Conservation (phyloP, 1,284 basidiomycete genomes). For the Neonothopanus nambi region DNA sequence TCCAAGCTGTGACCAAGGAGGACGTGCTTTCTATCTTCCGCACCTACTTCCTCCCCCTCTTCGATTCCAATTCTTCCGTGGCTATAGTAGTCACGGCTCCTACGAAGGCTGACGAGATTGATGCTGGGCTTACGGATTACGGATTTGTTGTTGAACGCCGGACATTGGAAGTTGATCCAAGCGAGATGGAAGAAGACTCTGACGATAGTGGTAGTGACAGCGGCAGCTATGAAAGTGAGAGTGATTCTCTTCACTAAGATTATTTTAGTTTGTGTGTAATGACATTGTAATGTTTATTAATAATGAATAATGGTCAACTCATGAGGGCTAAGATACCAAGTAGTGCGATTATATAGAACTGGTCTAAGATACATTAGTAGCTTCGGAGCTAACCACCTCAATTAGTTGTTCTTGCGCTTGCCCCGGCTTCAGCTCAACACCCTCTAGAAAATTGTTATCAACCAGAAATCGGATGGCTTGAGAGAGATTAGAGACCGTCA, state of each 20-base stretch:
- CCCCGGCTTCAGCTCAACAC: slow-evolving; percentile 83
- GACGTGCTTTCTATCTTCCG: slow-evolving; percentile 73
- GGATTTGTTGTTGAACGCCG: slow-evolving; percentile 83
- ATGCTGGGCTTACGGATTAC: slow-evolving; percentile 56
- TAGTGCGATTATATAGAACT: too few species aligned
- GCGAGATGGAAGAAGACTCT: slow-evolving; percentile 42
- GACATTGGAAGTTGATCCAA: slow-evolving; percentile 66
- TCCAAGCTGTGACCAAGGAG: slow-evolving; percentile 76
- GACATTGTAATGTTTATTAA: not conserved
- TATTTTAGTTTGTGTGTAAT: not conserved
- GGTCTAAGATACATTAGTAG: not conserved
- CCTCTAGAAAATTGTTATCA: slow-evolving; percentile 86
- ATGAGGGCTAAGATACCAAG: too few species aligned
- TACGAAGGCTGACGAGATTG: slow-evolving; percentile 77
- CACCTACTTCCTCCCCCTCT: slow-evolving; percentile 86
- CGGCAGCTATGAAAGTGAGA: slow-evolving; percentile 24
- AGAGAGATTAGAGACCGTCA: slow-evolving; percentile 90
- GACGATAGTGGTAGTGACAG: slow-evolving; percentile 36
- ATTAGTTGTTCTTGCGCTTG: slow-evolving; percentile 73
- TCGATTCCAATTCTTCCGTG: slow-evolving; percentile 76
- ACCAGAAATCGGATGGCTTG: slow-evolving; percentile 93
- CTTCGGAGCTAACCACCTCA: slow-evolving; percentile 46
- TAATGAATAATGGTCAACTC: not conserved
- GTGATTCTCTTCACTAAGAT: not conserved
- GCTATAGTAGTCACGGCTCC: slow-evolving; percentile 84